Conservation (phyloP, 148 eudicot genomes). For the Simmondsia chinensis region DNA sequence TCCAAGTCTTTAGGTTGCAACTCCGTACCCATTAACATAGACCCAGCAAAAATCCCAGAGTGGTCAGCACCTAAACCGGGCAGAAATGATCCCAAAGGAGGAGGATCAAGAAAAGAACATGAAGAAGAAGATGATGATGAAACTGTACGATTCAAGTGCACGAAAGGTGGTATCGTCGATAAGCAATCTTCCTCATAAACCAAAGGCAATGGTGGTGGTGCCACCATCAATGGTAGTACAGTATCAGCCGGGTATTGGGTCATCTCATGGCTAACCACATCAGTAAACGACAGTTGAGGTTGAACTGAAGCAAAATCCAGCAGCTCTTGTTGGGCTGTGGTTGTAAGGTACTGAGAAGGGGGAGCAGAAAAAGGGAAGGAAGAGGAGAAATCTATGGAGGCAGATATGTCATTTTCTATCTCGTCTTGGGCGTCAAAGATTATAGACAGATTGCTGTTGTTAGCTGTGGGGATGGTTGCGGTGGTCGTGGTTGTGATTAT, state of each 20-base stretch:
- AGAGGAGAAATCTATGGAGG: conserved; percentile 52
- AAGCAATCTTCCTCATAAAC: conserved; percentile 54
- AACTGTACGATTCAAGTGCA: conserved; percentile 25
- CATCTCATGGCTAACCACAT: conserved; percentile 12
- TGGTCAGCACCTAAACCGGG: conserved; percentile 26
- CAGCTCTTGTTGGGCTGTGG: conserved; percentile 23
- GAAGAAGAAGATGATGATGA: conserved; percentile 9
- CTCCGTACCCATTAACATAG: conserved; percentile 25
- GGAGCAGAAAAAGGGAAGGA: conserved; percentile 25
- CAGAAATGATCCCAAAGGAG: conserved; percentile 29
- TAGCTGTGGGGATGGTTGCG: conserved; percentile 7
- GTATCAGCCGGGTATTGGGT: conserved; percentile 19
- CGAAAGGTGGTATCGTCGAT: conserved; percentile 39
- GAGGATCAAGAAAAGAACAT: conserved; percentile 33
- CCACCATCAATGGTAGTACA: conserved; percentile 29
- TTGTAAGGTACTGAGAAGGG: conserved; percentile 18
- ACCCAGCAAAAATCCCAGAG: conserved; percentile 30
- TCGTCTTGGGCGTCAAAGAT: conserved; percentile 50
- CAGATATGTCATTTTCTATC: conserved; percentile 45
- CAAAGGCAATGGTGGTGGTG: conserved; percentile 22
- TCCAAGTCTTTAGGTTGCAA: conserved; percentile 48
- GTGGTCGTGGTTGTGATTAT: conserved; percentile 14
- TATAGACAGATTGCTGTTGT: conserved; percentile 25
- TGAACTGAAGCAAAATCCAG: conserved; percentile 24
- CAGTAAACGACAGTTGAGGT: conserved; percentile 19